Conservation (phyloP, 768 basidiomycete genomes). For the Hydnum rufescens region DNA sequence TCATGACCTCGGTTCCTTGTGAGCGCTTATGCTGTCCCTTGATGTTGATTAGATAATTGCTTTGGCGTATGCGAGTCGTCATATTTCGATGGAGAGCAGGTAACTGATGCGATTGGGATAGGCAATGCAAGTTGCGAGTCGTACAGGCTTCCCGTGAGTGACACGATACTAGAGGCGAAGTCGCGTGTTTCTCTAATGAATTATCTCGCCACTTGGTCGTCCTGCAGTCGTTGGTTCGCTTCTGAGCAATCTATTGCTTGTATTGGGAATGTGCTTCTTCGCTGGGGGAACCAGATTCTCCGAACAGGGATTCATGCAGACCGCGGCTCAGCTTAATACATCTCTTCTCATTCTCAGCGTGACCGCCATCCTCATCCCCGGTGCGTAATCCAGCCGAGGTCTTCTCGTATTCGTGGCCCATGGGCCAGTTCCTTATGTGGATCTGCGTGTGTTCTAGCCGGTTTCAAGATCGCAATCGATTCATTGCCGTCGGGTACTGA, state of each 20-base stretch:
- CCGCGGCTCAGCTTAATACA: constrained; percentile 52
- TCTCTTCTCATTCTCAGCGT: constrained; percentile 63
- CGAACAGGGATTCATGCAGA: constrained; percentile 62
- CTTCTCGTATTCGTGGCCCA: background rate
- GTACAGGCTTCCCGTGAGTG: background rate
- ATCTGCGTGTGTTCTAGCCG: constrained; percentile 23
- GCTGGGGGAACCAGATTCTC: constrained; percentile 61
- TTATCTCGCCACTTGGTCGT: too few species aligned
- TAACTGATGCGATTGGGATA: background rate
- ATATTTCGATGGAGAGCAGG: background rate
- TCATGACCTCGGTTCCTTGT: background rate
- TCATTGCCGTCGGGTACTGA: constrained; percentile 3
- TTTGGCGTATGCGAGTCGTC: background rate
- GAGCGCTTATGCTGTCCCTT: background rate
- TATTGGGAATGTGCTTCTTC: constrained; percentile 83
- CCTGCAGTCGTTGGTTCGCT: constrained; percentile 62
- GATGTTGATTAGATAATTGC: background rate
- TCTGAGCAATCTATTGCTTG: constrained; percentile 48
- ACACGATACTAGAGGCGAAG: too few species aligned
- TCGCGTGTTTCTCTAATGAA: background rate
- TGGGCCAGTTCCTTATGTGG: background rate
- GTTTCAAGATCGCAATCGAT: constrained; percentile 45
- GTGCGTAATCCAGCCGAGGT: constrained; percentile 3
- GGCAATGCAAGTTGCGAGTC: background rate
- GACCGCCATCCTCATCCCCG: constrained; percentile 53